phyloP scores from a whole-genome alignment of 2,329 filamentous ascomycete species.

The Talaromyces pinophilus region DNA sequence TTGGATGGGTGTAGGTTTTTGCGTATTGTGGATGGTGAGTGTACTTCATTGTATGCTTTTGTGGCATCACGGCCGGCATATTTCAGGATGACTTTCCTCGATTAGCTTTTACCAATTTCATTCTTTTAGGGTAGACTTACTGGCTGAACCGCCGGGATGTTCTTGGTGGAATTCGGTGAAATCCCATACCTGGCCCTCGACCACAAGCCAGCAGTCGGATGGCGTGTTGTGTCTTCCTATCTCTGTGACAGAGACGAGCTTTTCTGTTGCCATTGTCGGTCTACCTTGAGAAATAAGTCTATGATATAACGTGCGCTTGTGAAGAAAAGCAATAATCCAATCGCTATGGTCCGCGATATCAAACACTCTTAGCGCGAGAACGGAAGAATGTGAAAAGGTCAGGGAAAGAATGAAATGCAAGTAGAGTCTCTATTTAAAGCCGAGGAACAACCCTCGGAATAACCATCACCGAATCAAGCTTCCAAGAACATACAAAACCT shows the following conservation, averaged over 20 bases:
- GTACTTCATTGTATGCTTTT: slow-evolving; percentile 47
- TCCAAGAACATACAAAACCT: not conserved
- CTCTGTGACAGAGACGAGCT: slow-evolving; percentile 45
- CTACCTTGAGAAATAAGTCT: not conserved
- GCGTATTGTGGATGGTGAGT: slow-evolving; percentile 51
- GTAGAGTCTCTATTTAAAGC: not conserved
- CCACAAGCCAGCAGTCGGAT: slow-evolving; percentile 65
- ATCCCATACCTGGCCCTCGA: slow-evolving; percentile 68
- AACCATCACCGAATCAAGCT: not conserved
- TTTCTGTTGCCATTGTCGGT: slow-evolving; percentile 33
- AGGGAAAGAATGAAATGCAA: not conserved
- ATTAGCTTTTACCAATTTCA: not conserved
- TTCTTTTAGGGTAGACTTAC: slow-evolving; percentile 36
- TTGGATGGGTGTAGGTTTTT: slow-evolving; percentile 48
- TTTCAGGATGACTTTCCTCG: slow-evolving; percentile 44
- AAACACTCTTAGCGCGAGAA: not conserved
- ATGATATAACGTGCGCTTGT: not conserved
- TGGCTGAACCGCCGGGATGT: slow-evolving; percentile 61
- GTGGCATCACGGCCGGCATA: slow-evolving; percentile 51
- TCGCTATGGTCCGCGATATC: not conserved
- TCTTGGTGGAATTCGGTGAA: slow-evolving; percentile 66
- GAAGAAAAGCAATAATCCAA: not conserved
- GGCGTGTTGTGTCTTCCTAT: slow-evolving; percentile 53
- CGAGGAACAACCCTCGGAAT: not conserved
- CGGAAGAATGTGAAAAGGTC: not conserved